These are phyloP conservation scores for Rhodotorula glutinis DNA, from an alignment of 1,284 basidiomycete species.

Conservation along the genomic window DNA sequence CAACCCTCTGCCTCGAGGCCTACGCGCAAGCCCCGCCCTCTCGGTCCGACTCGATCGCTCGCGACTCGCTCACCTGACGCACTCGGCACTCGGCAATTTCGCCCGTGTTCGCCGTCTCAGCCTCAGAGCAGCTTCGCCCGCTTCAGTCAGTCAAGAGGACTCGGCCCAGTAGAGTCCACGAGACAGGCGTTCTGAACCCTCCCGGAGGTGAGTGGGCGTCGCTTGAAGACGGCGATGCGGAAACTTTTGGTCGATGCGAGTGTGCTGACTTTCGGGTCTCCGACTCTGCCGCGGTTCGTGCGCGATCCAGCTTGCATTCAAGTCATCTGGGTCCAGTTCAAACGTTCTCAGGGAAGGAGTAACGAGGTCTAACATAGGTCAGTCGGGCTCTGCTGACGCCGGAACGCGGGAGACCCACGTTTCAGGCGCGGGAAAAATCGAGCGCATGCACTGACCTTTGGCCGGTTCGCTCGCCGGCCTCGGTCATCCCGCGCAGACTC, in stretches of 20 bases:
- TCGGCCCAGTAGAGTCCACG: not conserved
- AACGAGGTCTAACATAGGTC: not conserved
- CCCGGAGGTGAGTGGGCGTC: conserved; percentile 4
- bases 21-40: not conserved
- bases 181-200: conserved; percentile 4
- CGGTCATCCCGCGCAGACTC: not conserved
- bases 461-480: not conserved
- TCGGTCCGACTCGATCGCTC: not conserved
- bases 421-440: not conserved
- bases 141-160: not conserved
- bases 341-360: conserved; percentile 6
- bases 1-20: conserved; percentile 3
- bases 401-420: not conserved
- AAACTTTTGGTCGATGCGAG: too few species aligned
- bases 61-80: not conserved
- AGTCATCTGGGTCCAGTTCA: conserved; percentile 8
- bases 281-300: not conserved
- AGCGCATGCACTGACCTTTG: conserved; percentile 1
- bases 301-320: not conserved
- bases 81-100: not conserved
- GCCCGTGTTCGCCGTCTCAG: not conserved
- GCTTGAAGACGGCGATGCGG: too few species aligned
- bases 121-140: not conserved
- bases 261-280: not conserved
- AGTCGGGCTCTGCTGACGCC: not conserved